phyloP scores from a whole-genome alignment of 2,329 filamentous ascomycete genomes.

The Diaporthe ilicicola region DNA sequence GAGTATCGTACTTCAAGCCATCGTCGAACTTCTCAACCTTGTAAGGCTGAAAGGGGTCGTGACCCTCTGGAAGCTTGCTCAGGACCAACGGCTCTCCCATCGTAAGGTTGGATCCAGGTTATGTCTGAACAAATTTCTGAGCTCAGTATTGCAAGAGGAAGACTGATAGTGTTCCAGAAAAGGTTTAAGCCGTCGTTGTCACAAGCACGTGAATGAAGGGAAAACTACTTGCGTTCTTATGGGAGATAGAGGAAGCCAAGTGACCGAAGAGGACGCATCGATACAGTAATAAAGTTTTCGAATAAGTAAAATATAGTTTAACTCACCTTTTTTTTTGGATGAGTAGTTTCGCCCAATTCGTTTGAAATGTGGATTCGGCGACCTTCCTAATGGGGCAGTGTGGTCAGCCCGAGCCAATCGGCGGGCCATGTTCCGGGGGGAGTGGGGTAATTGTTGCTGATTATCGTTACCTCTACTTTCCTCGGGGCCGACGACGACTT shows the following conservation, averaged over 20 bases:
- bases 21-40: conserved; percentile 11
- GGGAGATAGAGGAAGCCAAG: no score
- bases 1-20: neutral
- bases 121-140: neutral
- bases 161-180: neutral
- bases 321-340: neutral
- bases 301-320: neutral
- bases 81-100: conserved; percentile 1
- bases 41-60: conserved; percentile 1
- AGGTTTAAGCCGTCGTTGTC: neutral
- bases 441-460: no score
- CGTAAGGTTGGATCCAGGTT: neutral
- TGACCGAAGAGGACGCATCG: neutral
- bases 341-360: neutral
- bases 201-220: neutral
- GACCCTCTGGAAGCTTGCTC: neutral
- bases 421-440: neutral
- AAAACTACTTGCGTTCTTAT: neutral
- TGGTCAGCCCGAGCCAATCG: neutral
- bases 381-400: neutral
- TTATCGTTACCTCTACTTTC: neutral
- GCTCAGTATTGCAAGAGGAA: neutral
- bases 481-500: neutral
- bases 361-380: neutral
- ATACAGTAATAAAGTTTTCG: neutral